phyloP scores from a whole-genome alignment of 345 rosid genomes.

The Hypericum perforatum region DNA sequence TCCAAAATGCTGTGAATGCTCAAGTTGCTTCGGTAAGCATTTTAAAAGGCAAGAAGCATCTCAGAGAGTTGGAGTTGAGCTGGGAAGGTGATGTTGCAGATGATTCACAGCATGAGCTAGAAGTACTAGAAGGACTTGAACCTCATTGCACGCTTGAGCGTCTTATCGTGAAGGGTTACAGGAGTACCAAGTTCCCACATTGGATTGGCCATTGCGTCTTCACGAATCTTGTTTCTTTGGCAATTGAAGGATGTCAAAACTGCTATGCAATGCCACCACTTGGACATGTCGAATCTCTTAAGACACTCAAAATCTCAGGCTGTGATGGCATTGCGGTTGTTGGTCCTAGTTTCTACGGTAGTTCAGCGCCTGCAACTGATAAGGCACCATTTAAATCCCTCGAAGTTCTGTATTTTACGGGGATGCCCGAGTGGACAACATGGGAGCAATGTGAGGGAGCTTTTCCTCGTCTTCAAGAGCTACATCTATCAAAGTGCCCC shows the following conservation, averaged over 20 bases:
- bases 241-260: neutral
- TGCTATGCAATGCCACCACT: neutral
- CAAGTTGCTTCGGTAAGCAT: neutral
- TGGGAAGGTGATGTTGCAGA: no score
- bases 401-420: neutral
- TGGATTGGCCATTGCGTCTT: neutral
- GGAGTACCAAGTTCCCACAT: neutral
- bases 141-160: no score
- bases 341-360: conserved; percentile 1
- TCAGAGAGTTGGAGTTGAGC: no score
- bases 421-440: no score
- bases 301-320: neutral
- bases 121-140: no score
- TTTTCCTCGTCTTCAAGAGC: neutral
- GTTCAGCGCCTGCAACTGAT: no score
- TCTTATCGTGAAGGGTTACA: neutral
- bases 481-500: no score
- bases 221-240: neutral
- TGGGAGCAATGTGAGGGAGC: no score
- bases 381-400: no score
- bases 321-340: neutral
- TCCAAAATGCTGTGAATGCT: neutral
- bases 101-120: no score
- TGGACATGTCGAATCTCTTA: no score
- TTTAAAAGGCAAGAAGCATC: conserved; percentile 3